Base-by-base conservation (phyloP, 73 alveolate species). In the Symbiodinium pilosum region DNA sequence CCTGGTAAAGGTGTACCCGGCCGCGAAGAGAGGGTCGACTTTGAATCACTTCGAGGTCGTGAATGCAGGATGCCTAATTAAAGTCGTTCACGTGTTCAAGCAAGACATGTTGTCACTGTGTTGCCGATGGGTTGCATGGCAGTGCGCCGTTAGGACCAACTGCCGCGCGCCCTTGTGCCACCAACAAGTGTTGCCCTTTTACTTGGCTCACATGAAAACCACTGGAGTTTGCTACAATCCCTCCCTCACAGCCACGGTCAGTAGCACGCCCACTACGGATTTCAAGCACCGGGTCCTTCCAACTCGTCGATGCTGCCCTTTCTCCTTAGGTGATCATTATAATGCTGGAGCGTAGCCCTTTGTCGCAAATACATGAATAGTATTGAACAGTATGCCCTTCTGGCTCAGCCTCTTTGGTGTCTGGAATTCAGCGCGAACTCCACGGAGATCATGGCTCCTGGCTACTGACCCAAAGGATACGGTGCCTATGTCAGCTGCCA, bases 151-250 rank as follows among this genome's bases (percentile, higher is more conserved):
- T 36, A 64, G 77, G 77, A 30, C 39, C 81, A 64, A 38, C 81
- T 64, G 81, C 81, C 81, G 24, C 81, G 81, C 14, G 81, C 81
- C 81, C 81, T 64, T n/a, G n/a, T n/a, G n/a, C n/a, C n/a, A n/a
- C n/a, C n/a, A n/a, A n/a, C n/a, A n/a, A n/a, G n/a, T n/a, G n/a
- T n/a, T n/a, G 71, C 71, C 71, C 18, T 24, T 24, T 24, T 1
- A 54, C 71, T 54, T 30, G 71, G 71, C 26, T 4, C 0, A 21
- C 71, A 54, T 54, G 71, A 54, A 4, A 24, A 54, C 69, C 14
- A 52, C 69, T 18, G 2, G n/a, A n/a, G n/a, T n/a, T n/a, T n/a
- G n/a, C n/a, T n/a, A n/a, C n/a, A n/a, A n/a, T n/a, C n/a, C n/a
- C n/a, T n/a, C n/a, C n/a, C n/a, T n/a, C n/a, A n/a, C n/a, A n/a